Conservation (phyloP, 1,284 basidiomycete species). For the Cutaneotrichosporon arboriforme region DNA sequence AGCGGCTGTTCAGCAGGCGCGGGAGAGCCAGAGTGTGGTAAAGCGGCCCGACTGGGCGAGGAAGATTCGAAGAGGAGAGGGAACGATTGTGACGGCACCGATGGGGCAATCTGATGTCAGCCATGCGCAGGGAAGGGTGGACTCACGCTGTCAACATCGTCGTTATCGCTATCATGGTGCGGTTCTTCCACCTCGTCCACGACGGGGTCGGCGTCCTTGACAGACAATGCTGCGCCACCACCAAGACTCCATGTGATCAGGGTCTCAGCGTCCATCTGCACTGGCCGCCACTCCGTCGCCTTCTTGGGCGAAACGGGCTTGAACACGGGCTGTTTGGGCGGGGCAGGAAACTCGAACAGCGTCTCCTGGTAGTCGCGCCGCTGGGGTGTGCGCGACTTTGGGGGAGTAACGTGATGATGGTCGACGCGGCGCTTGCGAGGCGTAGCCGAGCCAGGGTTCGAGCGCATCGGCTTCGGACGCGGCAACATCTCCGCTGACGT, state of each 20-base stretch:
- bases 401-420: slow-evolving; percentile 27
- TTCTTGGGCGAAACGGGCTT: not conserved
- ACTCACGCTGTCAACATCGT: slow-evolving; percentile 24
- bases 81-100: slow-evolving; percentile 22
- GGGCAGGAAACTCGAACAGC: slow-evolving; percentile 22
- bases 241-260: slow-evolving; percentile 36
- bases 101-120: slow-evolving; percentile 22
- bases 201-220: not conserved
- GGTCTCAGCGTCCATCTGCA: slow-evolving; percentile 38
- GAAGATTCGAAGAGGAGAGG: slow-evolving; percentile 17
- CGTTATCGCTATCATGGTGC: not conserved
- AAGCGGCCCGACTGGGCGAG: not conserved
- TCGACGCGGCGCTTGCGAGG: slow-evolving; percentile 6
- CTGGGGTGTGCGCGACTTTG: slow-evolving; percentile 17
- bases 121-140: not conserved
- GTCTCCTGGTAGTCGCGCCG: slow-evolving; percentile 17
- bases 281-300: slow-evolving; percentile 20
- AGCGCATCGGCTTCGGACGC: no score
- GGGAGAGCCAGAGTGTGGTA: not conserved
- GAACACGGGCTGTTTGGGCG: slow-evolving; percentile 20
- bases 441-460: not conserved
- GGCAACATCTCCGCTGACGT: no score
- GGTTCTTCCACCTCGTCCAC: not conserved
- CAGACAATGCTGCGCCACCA: not conserved
- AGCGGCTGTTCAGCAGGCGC: not conserved